Evolutionary conservation across 2,329 filamentous ascomycete species (phyloP), one percentile per base, ranked within the genome.

Genomic region (Trichoderma semiorbis): DNA sequence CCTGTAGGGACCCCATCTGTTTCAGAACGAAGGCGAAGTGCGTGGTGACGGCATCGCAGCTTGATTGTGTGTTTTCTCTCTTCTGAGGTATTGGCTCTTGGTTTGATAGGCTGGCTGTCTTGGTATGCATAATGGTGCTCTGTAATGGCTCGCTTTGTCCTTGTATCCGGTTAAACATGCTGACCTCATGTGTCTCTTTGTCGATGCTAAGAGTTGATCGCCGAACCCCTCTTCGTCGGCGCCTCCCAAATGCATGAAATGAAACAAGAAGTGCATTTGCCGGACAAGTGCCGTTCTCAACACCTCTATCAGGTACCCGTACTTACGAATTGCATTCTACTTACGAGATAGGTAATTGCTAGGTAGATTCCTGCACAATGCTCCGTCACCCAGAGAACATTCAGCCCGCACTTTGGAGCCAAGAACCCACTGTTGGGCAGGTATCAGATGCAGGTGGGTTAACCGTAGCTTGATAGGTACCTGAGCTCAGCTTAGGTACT

Each of bases 391-490:
- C 63, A 53, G 21, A 24, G 30, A 53, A 30, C 21, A 32, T 53
- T 50, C 21, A 55, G 30, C 21, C 24, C 24, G 53, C 58, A 26
- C 3, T 50, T 18, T 24, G 14, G 21, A 53, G n/a, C 43, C 32
- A 36, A 8, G 28, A 66, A 55, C 7, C 63, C 63, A 66, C 63
- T 26, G 32, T 66, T 66, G 63, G 63, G 63, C 47, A 66, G 47
- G 47, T 28, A 66, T 66, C 62, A 34, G 14, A 21, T 32, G 28
- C 57, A 32, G 57, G 2, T 53, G 43, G 43, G 43, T 21, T 47
- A 28, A 28, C 7, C 28, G 28, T 28, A 28, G 28, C 28, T 28
- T 28, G 28, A 28, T 28, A 28, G 28, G 32, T 36, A 36, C 34
- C 34, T 14, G 34, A 36, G 34, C 43, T 50, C n/a, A 21, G 43